Conservation (phyloP, 176 grass and related monocot genomes). For the Cenchrus fungigraminus region DNA sequence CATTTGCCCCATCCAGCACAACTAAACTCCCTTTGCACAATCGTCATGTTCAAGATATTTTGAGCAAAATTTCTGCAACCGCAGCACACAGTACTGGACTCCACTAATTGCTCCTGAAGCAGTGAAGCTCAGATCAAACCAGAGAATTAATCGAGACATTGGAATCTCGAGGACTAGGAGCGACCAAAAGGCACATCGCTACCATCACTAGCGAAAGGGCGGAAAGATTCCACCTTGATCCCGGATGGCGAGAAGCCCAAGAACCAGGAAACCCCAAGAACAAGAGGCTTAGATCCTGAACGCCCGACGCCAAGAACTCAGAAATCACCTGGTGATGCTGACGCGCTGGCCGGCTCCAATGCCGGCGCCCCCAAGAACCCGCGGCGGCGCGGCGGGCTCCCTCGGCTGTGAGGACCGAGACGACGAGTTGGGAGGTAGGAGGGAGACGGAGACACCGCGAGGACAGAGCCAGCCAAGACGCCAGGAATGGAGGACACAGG, state of each 20-base stretch:
- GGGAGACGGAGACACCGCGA: background rate
- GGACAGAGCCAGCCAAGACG: background rate
- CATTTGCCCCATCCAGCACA: background rate
- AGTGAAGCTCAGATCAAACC: background rate
- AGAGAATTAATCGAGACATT: background rate
- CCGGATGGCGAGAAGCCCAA: background rate
- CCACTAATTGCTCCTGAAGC: background rate
- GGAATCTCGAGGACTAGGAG: background rate
- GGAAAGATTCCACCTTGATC: background rate
- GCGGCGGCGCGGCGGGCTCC: conserved; percentile 1
- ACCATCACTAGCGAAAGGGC: background rate
- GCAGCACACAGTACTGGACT: background rate
- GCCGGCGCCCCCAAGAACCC: background rate
- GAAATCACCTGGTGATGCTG: conserved; percentile 13
- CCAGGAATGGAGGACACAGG: background rate
- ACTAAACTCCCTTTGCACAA: background rate
- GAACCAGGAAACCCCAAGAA: background rate
- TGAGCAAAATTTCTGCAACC: background rate
- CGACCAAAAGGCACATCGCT: background rate
- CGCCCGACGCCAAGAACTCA: background rate
- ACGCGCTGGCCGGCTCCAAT: conserved; percentile 5
- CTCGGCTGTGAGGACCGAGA: background rate
- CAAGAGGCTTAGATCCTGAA: background rate
- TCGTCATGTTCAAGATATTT: background rate
- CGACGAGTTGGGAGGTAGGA: too few species aligned